Evolutionary conservation across 345 rosid species (phyloP).

Genomic region (Luvunga scandens): DNA sequence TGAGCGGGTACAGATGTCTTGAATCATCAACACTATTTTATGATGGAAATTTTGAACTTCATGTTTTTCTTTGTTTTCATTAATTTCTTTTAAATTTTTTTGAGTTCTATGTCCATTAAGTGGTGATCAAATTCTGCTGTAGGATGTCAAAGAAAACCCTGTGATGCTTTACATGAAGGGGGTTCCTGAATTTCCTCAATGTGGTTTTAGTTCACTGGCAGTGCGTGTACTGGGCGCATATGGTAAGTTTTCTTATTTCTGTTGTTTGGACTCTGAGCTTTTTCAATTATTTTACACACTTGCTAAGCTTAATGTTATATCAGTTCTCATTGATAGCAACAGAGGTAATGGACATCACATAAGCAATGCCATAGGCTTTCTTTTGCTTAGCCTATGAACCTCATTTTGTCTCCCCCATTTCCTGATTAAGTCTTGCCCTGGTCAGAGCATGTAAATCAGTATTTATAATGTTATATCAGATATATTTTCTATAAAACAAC

Average conservation of each 20-base stretch:
- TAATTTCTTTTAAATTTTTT: neutral
- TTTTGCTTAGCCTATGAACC: neutral
- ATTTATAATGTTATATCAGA: neutral
- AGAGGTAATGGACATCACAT: neutral
- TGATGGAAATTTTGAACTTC: neutral
- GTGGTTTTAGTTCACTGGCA: slow-evolving; percentile 96
- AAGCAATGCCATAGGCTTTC: slow-evolving; percentile 61
- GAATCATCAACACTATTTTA: neutral
- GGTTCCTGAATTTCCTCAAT: slow-evolving; percentile 85
- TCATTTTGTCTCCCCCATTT: neutral
- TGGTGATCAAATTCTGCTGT: slow-evolving; percentile 18
- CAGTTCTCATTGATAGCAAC: neutral
- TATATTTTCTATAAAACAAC: neutral
- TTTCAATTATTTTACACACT: neutral
- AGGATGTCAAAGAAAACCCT: slow-evolving; percentile 95
- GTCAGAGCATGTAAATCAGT: neutral
- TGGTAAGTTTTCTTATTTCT: slow-evolving; percentile 42
- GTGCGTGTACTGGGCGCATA: slow-evolving; percentile 76
- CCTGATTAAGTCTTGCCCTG: neutral
- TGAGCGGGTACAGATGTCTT: slow-evolving; percentile 52
- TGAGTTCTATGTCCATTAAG: slow-evolving; percentile 5
- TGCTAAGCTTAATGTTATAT: neutral
- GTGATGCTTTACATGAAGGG: slow-evolving; percentile 98
- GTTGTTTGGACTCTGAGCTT: neutral
- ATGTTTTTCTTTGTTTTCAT: neutral